Base-by-base conservation (phyloP, 2,329 filamentous ascomycete genomes). In the Fusarium newnesense region DNA sequence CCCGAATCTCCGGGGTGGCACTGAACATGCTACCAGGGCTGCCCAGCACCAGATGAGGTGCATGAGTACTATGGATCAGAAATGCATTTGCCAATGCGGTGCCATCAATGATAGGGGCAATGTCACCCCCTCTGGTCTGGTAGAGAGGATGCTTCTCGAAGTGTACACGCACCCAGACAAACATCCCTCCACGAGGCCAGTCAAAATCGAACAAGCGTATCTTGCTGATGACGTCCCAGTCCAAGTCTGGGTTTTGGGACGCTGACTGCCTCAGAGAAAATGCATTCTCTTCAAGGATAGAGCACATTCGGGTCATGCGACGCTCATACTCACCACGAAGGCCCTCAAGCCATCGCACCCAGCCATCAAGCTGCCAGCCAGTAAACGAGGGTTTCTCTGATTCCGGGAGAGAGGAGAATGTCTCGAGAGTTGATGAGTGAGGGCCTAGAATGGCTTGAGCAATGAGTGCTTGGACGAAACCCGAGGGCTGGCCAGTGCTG, bases 101-200 rank as follows among this genome's bases (percentile, higher is more conserved):
- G 0, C 88, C 86, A 56, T 87, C 83, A 26, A 93, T 83, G 42
- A 89, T 81, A 24, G 81, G 79, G 5, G 81, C 44, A 16, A 54
- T 62, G 2, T 49, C 65, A 30, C 77, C 71, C 32, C 81, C 79
- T 47, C 76, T 72, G 6, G 80, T 80, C 59, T 80, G 77, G 80
- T 85, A 91, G 19, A 97, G 86, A 18, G 94, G 94, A 79, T 97
- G 95, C 4, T 86, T 85, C 61, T 92, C 88, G 76, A 95, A 92
- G 79, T 90, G 87, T 69, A 96, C 83, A 63, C 89, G 87, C 7
- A 97, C 77, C 95, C 95, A 98, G 63, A 97, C 83, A 81, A 97
- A 98, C 95, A 98, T 98, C 79, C 95, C 95, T 40, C 92, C 95
- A 34, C 93, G 89, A 2, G 95, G 95, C 87, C 93, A 94, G 75